Conservation (phyloP, 1,284 basidiomycete genomes). For the Serendipita sp. region DNA sequence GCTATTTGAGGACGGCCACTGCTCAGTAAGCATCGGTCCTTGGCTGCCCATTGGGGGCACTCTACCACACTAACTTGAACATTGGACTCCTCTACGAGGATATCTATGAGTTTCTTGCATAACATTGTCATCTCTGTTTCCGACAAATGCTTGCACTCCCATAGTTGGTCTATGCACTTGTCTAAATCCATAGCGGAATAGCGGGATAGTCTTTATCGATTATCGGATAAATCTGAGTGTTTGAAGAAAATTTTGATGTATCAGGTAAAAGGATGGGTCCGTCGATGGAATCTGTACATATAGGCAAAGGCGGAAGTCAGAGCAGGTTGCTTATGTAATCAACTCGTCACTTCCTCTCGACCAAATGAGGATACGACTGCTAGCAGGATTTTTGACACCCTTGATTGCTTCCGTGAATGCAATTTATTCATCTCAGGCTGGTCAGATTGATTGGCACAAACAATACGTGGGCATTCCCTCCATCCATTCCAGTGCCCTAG, state of each 20-base stretch:
- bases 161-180: conserved; percentile 66
- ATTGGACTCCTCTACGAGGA: conserved; percentile 89
- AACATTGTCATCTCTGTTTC: conserved; percentile 85
- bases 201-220: too few relatives aligned
- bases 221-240: too few relatives aligned
- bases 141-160: conserved; percentile 74
- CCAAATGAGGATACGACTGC: background rate
- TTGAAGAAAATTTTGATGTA: too few relatives aligned
- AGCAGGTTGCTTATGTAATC: background rate
- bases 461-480: conserved; percentile 57
- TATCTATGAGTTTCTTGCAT: conserved; percentile 70
- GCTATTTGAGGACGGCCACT: conserved; percentile 20
- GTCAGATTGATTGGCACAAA: conserved; percentile 79
- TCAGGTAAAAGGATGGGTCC: too few relatives aligned
- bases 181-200: conserved; percentile 22
- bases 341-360: background rate
- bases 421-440: conserved; percentile 59
- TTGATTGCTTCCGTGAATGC: conserved; percentile 20
- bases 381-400: background rate
- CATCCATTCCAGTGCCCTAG: conserved; percentile 29
- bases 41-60: too few relatives aligned
- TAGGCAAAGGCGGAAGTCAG: background rate
- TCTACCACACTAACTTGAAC: conserved; percentile 42
- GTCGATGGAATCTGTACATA: too few relatives aligned
- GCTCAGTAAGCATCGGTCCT: background rate